phyloP scores from a whole-genome alignment of 1,139 yeast species.

The Magnusiomyces tetraspermus region DNA sequence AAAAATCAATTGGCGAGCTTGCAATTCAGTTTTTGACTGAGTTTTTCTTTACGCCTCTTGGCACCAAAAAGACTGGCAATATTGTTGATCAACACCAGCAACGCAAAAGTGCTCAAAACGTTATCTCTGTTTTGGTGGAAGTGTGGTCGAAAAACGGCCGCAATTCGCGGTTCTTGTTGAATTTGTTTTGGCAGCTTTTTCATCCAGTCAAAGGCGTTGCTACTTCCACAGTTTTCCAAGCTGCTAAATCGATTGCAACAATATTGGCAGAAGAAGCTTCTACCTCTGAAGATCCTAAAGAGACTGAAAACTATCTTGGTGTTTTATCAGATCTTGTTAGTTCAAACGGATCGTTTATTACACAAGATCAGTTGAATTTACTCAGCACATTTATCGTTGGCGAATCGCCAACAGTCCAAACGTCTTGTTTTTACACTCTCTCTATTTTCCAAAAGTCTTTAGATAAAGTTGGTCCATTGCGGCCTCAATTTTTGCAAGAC shows the following conservation, averaged over 20 bases:
- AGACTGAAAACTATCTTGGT: constrained; percentile 36
- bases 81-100: constrained; percentile 9
- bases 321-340: constrained; percentile 47
- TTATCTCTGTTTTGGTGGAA: constrained; percentile 9
- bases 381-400: constrained; percentile 52
- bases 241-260: constrained; percentile 15
- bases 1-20: constrained; percentile 43
- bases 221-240: constrained; percentile 15
- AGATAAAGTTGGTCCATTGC: constrained; percentile 37
- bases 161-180: constrained; percentile 9
- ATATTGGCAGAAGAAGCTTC: constrained; percentile 23
- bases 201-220: constrained; percentile 19
- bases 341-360: constrained; percentile 42
- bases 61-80: constrained; percentile 5
- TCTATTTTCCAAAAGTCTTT: constrained; percentile 46
- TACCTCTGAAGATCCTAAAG: constrained; percentile 11
- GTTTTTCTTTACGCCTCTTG: constrained; percentile 37
- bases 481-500: constrained; percentile 42
- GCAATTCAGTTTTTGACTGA: constrained; percentile 38
- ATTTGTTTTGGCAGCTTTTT: constrained; percentile 13
- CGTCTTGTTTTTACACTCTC: constrained; percentile 40
- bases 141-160: constrained; percentile 13
- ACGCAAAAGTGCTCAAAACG: constrained; percentile 3
- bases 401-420: constrained; percentile 32
- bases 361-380: constrained; percentile 55